A percentile compares a stretch with the other conserved stretches of the same genome.
Evolutionary conservation across 2,329 filamentous ascomycete genomes (phyloP).

Genomic region (Pseudocercospora macadamiae): DNA sequence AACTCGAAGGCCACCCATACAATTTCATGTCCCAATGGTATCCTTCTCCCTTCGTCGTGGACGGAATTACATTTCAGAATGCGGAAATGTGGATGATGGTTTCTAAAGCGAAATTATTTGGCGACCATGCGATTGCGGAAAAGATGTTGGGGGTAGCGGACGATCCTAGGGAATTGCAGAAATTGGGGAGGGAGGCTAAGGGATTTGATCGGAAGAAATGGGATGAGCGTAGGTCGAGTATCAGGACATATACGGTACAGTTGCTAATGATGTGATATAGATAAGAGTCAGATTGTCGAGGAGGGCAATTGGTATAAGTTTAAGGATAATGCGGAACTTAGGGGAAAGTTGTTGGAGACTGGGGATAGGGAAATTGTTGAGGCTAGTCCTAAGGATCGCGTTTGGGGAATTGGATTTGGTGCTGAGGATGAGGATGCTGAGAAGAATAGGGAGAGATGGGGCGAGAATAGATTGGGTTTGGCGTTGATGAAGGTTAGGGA

Average conservation of each 20-base stretch:
- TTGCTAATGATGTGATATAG: conserved; percentile 32
- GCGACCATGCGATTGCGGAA: conserved; percentile 41
- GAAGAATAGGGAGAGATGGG: conserved; percentile 52
- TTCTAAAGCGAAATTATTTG: conserved; percentile 48
- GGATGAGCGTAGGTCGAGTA: conserved; percentile 42
- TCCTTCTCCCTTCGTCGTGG: conserved; percentile 51
- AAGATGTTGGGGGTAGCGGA: neutral
- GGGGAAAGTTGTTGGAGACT: conserved; percentile 39
- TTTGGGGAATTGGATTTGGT: conserved; percentile 69
- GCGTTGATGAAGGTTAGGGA: conserved; percentile 63
- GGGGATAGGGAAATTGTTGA: conserved; percentile 64
- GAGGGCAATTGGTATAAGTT: conserved; percentile 65
- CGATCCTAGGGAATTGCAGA: conserved; percentile 54
- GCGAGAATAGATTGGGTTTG: conserved; percentile 59
- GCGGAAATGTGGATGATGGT: conserved; percentile 56
- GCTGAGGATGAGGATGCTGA: conserved; percentile 54
- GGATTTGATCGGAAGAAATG: conserved; percentile 58
- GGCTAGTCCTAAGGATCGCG: conserved; percentile 57
- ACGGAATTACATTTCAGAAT: conserved; percentile 42
- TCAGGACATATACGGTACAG: too few species aligned
- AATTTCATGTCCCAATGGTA: conserved; percentile 70
- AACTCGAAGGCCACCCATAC: conserved; percentile 47
- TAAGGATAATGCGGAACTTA: conserved; percentile 48
- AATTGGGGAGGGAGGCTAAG: conserved; percentile 59
- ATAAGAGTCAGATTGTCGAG: conserved; percentile 59